Evolutionary conservation across 192 early-diverging fungal species (phyloP).

Genomic region (Coemansia sp.): DNA sequence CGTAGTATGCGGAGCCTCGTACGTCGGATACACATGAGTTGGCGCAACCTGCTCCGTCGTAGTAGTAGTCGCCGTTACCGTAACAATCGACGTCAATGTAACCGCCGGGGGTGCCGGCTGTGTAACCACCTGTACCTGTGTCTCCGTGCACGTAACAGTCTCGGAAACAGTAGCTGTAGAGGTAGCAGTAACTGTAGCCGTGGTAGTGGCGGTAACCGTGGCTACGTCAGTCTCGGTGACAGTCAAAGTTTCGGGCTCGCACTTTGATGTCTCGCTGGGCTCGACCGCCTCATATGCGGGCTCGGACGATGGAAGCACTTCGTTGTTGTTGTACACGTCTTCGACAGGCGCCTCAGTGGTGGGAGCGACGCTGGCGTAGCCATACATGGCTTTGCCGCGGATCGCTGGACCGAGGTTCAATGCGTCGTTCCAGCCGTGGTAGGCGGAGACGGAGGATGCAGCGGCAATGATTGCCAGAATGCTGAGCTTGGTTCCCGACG

Average conservation of each 20-base stretch:
- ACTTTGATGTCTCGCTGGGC: slow-evolving; percentile 17
- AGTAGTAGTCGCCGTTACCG: slow-evolving; percentile 18
- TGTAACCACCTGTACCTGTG: slow-evolving; percentile 26
- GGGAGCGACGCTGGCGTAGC: slow-evolving; percentile 20
- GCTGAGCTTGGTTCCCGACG: slow-evolving; percentile 31
- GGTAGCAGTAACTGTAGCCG: slow-evolving; percentile 6
- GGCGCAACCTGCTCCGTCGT: slow-evolving; percentile 2
- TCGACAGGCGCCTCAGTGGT: slow-evolving; percentile 13
- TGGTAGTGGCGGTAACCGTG: slow-evolving; percentile 16
- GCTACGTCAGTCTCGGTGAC: slow-evolving; percentile 3
- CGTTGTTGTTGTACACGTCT: slow-evolving; percentile 25
- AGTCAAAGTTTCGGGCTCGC: slow-evolving; percentile 22
- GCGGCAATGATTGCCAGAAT: slow-evolving; percentile 29
- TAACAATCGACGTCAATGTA: slow-evolving; percentile 33
- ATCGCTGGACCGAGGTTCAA: slow-evolving; percentile 1
- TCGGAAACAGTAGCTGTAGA: slow-evolving; percentile 8
- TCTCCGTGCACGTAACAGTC: slow-evolving; percentile 21
- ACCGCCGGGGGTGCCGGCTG: slow-evolving; percentile 37
- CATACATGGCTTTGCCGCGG: slow-evolving; percentile 21
- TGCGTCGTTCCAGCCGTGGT: slow-evolving; percentile 17
- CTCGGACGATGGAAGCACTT: slow-evolving; percentile 16
- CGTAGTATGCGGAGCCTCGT: background rate
- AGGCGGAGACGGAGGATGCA: slow-evolving; percentile 13
- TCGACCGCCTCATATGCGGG: slow-evolving; percentile 25
- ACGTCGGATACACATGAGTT: background rate